A percentile compares a stretch with the other conserved stretches of the same genome.
Conservation (phyloP, 306 rosid genomes). For the Vigna reflexopilosa region DNA sequence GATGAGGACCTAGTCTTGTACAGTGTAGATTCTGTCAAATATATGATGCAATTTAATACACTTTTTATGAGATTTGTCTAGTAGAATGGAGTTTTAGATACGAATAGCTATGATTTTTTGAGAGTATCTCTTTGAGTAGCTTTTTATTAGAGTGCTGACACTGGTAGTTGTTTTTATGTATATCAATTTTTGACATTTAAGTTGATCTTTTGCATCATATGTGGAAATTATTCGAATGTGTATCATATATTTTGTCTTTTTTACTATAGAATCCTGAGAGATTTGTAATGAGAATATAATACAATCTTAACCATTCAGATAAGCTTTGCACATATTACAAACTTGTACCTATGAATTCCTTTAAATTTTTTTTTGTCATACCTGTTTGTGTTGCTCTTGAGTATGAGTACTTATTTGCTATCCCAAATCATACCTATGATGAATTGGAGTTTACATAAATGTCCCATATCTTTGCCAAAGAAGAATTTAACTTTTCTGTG, state of each 20-base stretch:
- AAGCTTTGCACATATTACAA: neutral
- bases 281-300: slow-evolving; percentile 23
- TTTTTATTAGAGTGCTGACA: slow-evolving; percentile 16
- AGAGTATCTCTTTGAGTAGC: slow-evolving; percentile 16
- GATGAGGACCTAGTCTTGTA: slow-evolving; percentile 27
- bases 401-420: slow-evolving; percentile 24
- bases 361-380: neutral
- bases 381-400: slow-evolving; percentile 23
- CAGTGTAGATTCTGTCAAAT: neutral
- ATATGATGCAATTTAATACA: slow-evolving; percentile 25
- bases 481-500: slow-evolving; percentile 40
- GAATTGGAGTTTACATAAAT: slow-evolving; percentile 1
- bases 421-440: slow-evolving; percentile 6
- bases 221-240: slow-evolving; percentile 37
- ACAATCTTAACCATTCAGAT: slow-evolving; percentile 21
- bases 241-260: slow-evolving; percentile 8
- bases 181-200: slow-evolving; percentile 32
- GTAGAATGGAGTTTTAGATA: slow-evolving; percentile 18
- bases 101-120: neutral
- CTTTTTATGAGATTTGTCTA: slow-evolving; percentile 18
- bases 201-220: slow-evolving; percentile 20
- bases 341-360: slow-evolving; percentile 5
- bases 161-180: slow-evolving; percentile 8
- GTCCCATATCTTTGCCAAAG: slow-evolving; percentile 19
- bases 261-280: neutral